These are phyloP conservation scores for Asparagopsis taxiformis DNA, from an alignment of 31 red algal species.

Conservation along the genomic window DNA sequence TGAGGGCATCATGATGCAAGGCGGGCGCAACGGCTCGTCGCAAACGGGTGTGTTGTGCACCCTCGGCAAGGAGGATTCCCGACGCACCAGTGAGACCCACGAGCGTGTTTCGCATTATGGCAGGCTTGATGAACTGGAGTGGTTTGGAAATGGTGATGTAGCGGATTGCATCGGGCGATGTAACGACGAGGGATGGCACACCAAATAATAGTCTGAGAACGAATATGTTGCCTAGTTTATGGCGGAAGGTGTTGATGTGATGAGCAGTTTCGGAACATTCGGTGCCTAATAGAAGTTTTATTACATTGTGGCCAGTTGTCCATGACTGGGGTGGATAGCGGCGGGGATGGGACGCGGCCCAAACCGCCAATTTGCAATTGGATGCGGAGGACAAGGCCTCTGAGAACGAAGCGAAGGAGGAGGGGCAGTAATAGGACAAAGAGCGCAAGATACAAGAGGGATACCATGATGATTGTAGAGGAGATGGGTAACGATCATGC, in stretches of 20 bases:
- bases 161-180: neutral
- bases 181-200: neutral
- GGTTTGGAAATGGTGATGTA: neutral
- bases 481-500: too few relatives aligned
- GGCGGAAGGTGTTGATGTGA: neutral
- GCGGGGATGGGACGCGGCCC: too few relatives aligned
- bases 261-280: neutral
- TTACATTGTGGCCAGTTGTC: slow-evolving; percentile 11
- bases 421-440: too few relatives aligned
- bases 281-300: neutral
- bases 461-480: too few relatives aligned
- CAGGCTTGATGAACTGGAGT: neutral
- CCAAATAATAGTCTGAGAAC: neutral
- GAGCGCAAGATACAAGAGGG: too few relatives aligned
- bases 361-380: too few relatives aligned
- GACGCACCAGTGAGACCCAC: neutral
- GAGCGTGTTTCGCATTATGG: neutral
- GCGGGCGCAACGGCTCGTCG: neutral
- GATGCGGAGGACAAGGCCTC: too few relatives aligned
- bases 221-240: neutral
- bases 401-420: too few relatives aligned
- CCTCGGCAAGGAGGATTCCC: slow-evolving; percentile 15
- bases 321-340: too few relatives aligned
- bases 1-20: slow-evolving; percentile 2
- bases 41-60: neutral